Percentiles rank a stretch among this genome's conserved stretches.
Conservation (phyloP, 164 flowering plant genomes). For the Chimonanthus salicifolius region DNA sequence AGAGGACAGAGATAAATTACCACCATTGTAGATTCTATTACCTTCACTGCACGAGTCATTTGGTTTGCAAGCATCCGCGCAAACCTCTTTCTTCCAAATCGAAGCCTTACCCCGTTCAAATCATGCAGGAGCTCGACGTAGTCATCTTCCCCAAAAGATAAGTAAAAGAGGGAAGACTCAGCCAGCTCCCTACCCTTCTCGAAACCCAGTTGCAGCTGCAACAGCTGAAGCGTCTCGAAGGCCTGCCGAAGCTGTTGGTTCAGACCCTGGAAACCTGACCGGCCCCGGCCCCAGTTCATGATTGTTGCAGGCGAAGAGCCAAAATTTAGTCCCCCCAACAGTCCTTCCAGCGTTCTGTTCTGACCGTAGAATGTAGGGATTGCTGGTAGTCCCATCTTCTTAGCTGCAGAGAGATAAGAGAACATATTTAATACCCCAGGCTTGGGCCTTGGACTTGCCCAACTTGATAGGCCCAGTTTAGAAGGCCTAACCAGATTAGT, state of each 20-base stretch:
- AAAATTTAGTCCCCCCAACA: slow-evolving; percentile 50
- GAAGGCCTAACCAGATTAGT: background rate
- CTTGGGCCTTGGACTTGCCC: no score
- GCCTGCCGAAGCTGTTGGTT: slow-evolving; percentile 68
- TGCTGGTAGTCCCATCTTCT: slow-evolving; percentile 47
- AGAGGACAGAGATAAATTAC: no score
- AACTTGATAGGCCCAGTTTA: background rate
- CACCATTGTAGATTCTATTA: background rate
- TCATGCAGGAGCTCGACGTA: slow-evolving; percentile 33
- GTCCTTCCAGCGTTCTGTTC: slow-evolving; percentile 45
- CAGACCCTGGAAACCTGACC: slow-evolving; percentile 38
- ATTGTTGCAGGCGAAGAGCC: slow-evolving; percentile 68
- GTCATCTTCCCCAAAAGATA: slow-evolving; percentile 74
- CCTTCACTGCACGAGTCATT: slow-evolving; percentile 30
- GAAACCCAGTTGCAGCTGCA: slow-evolving; percentile 47
- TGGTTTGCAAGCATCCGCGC: slow-evolving; percentile 41
- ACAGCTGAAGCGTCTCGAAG: slow-evolving; percentile 54
- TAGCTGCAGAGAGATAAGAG: slow-evolving; percentile 34
- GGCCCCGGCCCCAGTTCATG: slow-evolving; percentile 22
- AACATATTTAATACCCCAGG: no score
- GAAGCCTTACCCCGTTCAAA: slow-evolving; percentile 14
- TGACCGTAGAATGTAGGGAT: slow-evolving; percentile 45
- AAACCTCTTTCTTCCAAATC: slow-evolving; percentile 21
- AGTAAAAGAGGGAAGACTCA: slow-evolving; percentile 53
- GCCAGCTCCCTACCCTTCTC: slow-evolving; percentile 23